A percentile compares a stretch with the other conserved stretches of the same genome.
Evolutionary conservation across 2,329 filamentous ascomycete genomes (phyloP).

Genomic region (Teratosphaeria pseudoeucalypti): DNA sequence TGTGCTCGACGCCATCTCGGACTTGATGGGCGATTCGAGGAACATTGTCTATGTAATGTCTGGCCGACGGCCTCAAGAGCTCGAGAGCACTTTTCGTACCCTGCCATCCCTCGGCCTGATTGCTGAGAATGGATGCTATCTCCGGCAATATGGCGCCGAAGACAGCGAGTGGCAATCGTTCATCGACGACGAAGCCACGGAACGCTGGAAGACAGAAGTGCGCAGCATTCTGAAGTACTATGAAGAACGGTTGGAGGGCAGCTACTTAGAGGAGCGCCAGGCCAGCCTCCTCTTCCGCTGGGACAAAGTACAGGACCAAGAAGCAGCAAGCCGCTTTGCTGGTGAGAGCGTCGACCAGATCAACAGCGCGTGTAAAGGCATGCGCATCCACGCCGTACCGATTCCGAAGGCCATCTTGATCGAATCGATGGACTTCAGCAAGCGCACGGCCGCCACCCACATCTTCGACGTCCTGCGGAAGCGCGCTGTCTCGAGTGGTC

Average conservation of each 20-base stretch:
- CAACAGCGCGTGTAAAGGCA: conserved; percentile 80
- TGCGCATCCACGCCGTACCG: conserved; percentile 74
- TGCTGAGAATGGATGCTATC: conserved; percentile 88
- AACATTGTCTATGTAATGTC: conserved; percentile 95
- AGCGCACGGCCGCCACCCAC: conserved; percentile 67
- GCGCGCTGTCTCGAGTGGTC: conserved; percentile 24
- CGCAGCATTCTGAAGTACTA: conserved; percentile 79
- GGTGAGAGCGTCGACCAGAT: conserved; percentile 89
- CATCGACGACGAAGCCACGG: conserved; percentile 59
- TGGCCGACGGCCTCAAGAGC: conserved; percentile 72
- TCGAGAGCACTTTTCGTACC: conserved; percentile 74
- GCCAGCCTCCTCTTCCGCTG: conserved; percentile 90
- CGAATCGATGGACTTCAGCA: conserved; percentile 78
- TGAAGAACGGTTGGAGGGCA: conserved; percentile 76
- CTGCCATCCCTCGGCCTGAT: conserved; percentile 80
- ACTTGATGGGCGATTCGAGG: conserved; percentile 65
- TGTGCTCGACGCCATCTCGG: conserved; percentile 71
- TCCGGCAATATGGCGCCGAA: conserved; percentile 54
- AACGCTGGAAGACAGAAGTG: conserved; percentile 74
- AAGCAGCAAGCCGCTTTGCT: conserved; percentile 65
- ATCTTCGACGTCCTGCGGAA: conserved; percentile 48
- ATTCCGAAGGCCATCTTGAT: conserved; percentile 69
- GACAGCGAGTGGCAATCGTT: conserved; percentile 64
- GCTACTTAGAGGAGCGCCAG: conserved; percentile 80
- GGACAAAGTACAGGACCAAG: conserved; percentile 67